Evolutionary conservation across 345 rosid genomes (phyloP), one percentile per base, ranked within the genome.

Genomic region (Citrus inodora): DNA sequence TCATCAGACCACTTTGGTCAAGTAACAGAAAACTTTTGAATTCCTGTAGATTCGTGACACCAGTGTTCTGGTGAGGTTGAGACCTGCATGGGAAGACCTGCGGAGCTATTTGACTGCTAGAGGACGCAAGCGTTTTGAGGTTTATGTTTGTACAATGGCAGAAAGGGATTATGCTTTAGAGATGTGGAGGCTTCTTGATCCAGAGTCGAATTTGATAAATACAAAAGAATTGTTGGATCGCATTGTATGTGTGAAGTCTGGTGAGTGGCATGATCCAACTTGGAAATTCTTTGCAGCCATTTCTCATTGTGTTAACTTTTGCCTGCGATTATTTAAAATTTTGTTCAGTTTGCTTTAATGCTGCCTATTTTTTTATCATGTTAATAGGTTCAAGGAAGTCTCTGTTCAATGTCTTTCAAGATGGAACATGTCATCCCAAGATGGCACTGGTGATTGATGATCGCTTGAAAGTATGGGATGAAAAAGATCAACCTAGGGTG

Each of bases 171-270:
- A 97, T 81, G 98, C 99, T 69, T 83, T 94, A 74, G 99, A 97
- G 86, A 97, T 97, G 98, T 97, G 98, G 99, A 90, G 98, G 88
- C 99, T 97, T 85, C 98, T 97, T 85, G 98, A 97, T 81, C 99
- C 99, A 63, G 98, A 93, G 65, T 92, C 94, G 82, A 97, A 89
- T 85, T 85, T 97, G 88, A 97, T 97, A 60, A 90, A 78, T 84
- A 70, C 89, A 40, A 92, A 88, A 85, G 91, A 94, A 77, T 78
- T 97, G 71, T 84, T 91, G 83, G 88, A 91, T 78, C 93, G 98
- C 70, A 91, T 97, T 71, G 98, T 93, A 58, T 94, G 99, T 81
- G 99, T 97, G 65, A 97, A 92, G 82, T 87, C 99, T 81, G 98
- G 99, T 94, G 82, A 65, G 93, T 72, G 19, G 62, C 69, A 62